Evolutionary conservation across 805 yeast species (phyloP), one percentile per base, ranked within the genome.

Genomic region (Kazachstania martiniae): DNA sequence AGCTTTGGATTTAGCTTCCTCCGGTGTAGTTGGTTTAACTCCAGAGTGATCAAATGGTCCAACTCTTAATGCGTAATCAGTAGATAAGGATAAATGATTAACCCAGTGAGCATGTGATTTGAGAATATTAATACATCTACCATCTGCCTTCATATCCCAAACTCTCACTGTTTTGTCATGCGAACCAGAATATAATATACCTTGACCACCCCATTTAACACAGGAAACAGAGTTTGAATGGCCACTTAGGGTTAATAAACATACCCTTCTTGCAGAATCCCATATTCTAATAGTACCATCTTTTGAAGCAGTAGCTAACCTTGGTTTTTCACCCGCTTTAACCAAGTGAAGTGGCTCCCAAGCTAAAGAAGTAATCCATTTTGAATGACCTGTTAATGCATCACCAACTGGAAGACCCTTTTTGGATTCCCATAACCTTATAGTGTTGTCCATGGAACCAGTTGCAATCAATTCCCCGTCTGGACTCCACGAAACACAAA

Each of bases 81-180:
- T 89, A 2, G 94, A 82, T 27, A 91, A 62, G 0, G 95, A 81
- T 37, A 91, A 64, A 59, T 89, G 97, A 55, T 91, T 91, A 30
- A 91, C 91, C 98, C 98, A 91, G 60, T 91, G 98, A 2, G 94
- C 96, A 55, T 91, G 98, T 27, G 91, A 71, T 53, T 77, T 77
- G 42, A 91, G 62, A 3, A 85, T 76, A 52, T 82, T 84, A 21
- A 81, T 65, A 43, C 93, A 73, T 43, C 71, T 72, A 19, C 96
- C 97, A 29, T 70, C 72, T 26, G 67, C 62, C 4, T 83, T 74
- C 57, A 57, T 57, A 49, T 83, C 89, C 98, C 98, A 91, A 1
- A 82, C 83, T 56, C 77, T 80, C 42, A 91, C 79, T 4, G 95
- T 82, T 52, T 87, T 89, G 58, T 91, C 98, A 51, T 91, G 97